phyloP scores from a whole-genome alignment of 106 monocot genomes.

The Apostasia shenzhenica region DNA sequence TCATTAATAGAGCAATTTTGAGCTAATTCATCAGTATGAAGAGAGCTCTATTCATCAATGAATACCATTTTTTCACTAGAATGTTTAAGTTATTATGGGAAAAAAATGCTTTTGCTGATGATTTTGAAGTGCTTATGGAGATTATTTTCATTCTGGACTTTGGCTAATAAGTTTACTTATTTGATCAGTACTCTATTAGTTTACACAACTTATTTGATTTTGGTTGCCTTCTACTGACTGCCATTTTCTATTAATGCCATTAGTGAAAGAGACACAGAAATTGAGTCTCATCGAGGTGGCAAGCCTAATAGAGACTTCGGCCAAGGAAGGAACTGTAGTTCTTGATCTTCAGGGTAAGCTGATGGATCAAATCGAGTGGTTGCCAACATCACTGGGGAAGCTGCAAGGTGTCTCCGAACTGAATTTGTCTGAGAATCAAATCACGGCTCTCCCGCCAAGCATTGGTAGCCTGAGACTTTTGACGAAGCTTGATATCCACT shows the following conservation, averaged over 20 bases:
- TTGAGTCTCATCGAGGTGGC: conserved; percentile 92
- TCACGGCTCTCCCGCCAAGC: conserved; percentile 71
- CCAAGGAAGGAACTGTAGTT: conserved; percentile 46
- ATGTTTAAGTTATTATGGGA: not conserved
- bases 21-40: too few species aligned
- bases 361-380: conserved; percentile 90
- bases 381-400: conserved; percentile 85
- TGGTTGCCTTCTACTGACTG: not conserved
- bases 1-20: too few species aligned
- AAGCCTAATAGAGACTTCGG: conserved; percentile 68
- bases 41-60: too few species aligned
- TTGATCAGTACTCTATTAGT: not conserved
- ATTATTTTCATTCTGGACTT: not conserved
- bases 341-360: conserved; percentile 79
- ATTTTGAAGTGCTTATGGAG: not conserved
- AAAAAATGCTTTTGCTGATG: too few species aligned
- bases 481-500: conserved; percentile 70
- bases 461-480: conserved; percentile 59
- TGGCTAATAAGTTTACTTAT: not conserved
- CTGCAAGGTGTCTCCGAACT: conserved; percentile 57
- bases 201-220: not conserved
- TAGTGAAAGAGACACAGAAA: conserved; percentile 39
- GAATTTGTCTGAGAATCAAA: conserved; percentile 76
- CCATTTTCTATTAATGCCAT: conserved; percentile 1
- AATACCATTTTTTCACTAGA: too few species aligned